Evolutionary conservation across 768 basidiomycete species (phyloP).

Genomic region (Lentinula sp.): DNA sequence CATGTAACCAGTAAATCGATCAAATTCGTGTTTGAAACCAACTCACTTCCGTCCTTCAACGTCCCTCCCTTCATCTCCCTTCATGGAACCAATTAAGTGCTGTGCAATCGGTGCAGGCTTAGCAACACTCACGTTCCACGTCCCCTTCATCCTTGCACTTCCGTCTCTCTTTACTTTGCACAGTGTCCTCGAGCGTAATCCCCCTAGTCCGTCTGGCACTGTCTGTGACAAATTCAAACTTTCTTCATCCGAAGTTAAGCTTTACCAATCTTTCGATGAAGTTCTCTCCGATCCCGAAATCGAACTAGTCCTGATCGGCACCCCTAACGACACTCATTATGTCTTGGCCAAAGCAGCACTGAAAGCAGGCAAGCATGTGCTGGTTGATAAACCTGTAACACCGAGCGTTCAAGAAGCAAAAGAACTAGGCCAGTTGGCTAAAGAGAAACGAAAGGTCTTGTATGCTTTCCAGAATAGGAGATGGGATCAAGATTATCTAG

Average conservation of each 20-base stretch:
- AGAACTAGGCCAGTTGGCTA: constrained; percentile 56
- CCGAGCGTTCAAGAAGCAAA: constrained; percentile 51
- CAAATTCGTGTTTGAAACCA: too few relatives aligned
- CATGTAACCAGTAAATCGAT: too few relatives aligned
- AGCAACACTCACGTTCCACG: constrained; percentile 71
- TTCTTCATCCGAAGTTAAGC: constrained; percentile 27
- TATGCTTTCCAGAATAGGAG: constrained; percentile 73
- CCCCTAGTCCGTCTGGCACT: constrained; percentile 52
- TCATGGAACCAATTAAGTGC: constrained; percentile 45
- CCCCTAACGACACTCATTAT: constrained; percentile 74
- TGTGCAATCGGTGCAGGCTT: constrained; percentile 77
- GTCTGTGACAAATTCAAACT: constrained; percentile 62
- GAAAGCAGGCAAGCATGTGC: constrained; percentile 69
- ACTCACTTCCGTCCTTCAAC: neutral
- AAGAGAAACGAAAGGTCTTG: constrained; percentile 51
- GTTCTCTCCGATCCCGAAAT: constrained; percentile 59
- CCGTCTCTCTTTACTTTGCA: constrained; percentile 65
- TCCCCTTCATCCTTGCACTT: constrained; percentile 71
- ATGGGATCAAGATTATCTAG: constrained; percentile 75
- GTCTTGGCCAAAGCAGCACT: constrained; percentile 57
- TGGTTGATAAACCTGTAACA: constrained; percentile 78
- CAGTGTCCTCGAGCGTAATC: constrained; percentile 73
- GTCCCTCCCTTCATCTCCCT: neutral
- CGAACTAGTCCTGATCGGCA: constrained; percentile 63
- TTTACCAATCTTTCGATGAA: constrained; percentile 54